Conservation (phyloP, 225 moss, liverwort and hornwort species). For the Climacium dendroides region DNA sequence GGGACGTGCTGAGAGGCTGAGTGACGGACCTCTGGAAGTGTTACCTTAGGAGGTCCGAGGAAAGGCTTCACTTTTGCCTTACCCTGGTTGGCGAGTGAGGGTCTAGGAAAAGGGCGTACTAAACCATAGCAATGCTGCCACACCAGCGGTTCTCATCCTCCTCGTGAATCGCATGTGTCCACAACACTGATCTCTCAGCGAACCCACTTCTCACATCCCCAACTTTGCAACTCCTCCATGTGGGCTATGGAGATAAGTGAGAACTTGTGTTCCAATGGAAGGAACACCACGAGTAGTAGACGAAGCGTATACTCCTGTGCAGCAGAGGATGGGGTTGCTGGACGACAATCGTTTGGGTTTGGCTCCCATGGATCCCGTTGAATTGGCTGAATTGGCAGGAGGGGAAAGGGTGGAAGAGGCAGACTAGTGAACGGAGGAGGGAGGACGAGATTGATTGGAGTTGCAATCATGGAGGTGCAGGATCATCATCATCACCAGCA, state of each 20-base stretch:
- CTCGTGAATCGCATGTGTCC: background rate
- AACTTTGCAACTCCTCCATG: background rate
- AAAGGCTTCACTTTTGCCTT: background rate
- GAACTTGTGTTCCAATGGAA: too few relatives aligned
- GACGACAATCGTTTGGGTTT: too few relatives aligned
- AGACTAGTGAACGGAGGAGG: background rate
- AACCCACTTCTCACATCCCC: background rate
- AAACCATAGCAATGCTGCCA: background rate
- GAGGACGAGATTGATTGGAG: background rate
- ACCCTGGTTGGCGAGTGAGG: background rate
- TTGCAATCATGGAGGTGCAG: slow-evolving; percentile 1
- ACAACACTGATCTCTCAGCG: background rate
- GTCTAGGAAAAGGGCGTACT: background rate
- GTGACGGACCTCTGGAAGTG: background rate
- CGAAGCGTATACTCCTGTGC: background rate
- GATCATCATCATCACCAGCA: background rate
- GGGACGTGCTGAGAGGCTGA: too few relatives aligned
- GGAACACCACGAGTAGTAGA: background rate
- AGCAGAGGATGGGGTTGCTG: background rate
- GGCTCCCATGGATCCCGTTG: background rate
- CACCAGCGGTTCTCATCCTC: background rate
- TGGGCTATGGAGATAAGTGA: background rate
- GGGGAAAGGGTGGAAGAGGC: background rate
- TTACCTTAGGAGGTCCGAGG: background rate
- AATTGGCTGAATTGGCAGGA: background rate